phyloP scores from a whole-genome alignment of 495 filamentous ascomycete species.

The Aspergillus leporis region DNA sequence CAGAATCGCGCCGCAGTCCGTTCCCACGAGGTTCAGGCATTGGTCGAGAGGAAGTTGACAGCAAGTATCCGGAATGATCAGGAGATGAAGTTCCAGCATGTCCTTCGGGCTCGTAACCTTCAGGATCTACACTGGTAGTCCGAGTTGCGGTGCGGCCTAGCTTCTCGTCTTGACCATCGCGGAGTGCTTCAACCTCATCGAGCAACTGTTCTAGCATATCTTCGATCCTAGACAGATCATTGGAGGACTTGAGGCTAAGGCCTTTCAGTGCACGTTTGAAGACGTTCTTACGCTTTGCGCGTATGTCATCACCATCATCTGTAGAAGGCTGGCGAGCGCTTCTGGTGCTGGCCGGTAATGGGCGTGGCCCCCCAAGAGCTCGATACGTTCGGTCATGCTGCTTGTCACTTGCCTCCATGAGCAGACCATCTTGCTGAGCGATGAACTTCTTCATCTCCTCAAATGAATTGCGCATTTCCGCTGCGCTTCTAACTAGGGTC shows the following conservation, averaged over 20 bases:
- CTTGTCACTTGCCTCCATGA: slow-evolving; percentile 79
- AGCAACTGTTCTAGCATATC: slow-evolving; percentile 92
- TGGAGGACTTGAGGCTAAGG: slow-evolving; percentile 78
- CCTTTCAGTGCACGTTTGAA: slow-evolving; percentile 91
- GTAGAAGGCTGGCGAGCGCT: slow-evolving; percentile 52
- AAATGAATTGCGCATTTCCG: slow-evolving; percentile 96
- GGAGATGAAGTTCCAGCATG: slow-evolving; percentile 74
- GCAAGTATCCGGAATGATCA: slow-evolving; percentile 73
- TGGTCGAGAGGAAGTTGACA: slow-evolving; percentile 63
- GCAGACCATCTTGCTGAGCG: slow-evolving; percentile 77
- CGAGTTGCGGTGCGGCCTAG: slow-evolving; percentile 26
- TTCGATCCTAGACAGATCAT: slow-evolving; percentile 89
- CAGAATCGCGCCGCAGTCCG: slow-evolving; percentile 61
- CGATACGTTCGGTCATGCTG: slow-evolving; percentile 84
- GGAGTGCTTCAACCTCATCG: slow-evolving; percentile 86
- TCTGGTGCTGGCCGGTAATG: slow-evolving; percentile 61
- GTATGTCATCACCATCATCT: slow-evolving; percentile 72
- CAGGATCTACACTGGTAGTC: slow-evolving; percentile 42
- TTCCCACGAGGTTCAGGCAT: slow-evolving; percentile 24
- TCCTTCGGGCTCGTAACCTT: slow-evolving; percentile 82
- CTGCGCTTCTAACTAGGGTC: slow-evolving; percentile 87
- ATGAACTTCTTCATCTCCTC: slow-evolving; percentile 95
- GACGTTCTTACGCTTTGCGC: slow-evolving; percentile 80
- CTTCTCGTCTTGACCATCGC: slow-evolving; percentile 53
- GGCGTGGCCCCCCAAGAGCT: slow-evolving; percentile 83